These are phyloP conservation scores for Blastobotrys raffinosifermentans DNA, from an alignment of 1,139 yeast species.

Conservation along the genomic window DNA sequence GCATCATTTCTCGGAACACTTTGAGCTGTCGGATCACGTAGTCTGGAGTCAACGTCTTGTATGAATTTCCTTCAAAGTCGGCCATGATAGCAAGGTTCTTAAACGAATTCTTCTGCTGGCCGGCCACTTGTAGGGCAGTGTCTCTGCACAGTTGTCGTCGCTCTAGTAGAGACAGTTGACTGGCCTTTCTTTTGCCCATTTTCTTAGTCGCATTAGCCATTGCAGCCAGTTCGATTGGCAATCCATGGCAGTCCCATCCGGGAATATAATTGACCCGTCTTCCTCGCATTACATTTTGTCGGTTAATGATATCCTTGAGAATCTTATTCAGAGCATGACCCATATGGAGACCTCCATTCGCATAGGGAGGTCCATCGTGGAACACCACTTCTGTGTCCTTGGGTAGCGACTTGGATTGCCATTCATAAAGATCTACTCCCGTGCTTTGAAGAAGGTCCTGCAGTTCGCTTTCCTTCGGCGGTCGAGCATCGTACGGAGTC, in stretches of 20 bases:
- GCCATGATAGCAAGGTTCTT: constrained; percentile 73
- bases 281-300: constrained; percentile 62
- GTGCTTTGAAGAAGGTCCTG: constrained; percentile 30
- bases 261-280: constrained; percentile 66
- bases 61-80: constrained; percentile 60
- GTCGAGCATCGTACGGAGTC: constrained; percentile 47
- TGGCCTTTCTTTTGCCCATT: constrained; percentile 33
- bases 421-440: constrained; percentile 37
- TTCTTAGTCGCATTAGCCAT: constrained; percentile 37
- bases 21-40: constrained; percentile 72
- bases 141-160: constrained; percentile 59
- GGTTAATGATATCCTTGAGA: constrained; percentile 73
- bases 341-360: constrained; percentile 86
- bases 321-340: constrained; percentile 94
- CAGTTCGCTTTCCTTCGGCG: constrained; percentile 30
- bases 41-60: constrained; percentile 62
- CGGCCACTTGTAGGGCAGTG: constrained; percentile 63
- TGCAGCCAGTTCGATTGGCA: constrained; percentile 90
- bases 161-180: constrained; percentile 41
- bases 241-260: constrained; percentile 99
- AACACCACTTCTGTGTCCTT: constrained; percentile 41
- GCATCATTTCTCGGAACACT: constrained; percentile 61
- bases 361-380: constrained; percentile 98
- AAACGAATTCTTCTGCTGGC: constrained; percentile 58
- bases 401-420: constrained; percentile 35